Base-by-base conservation (phyloP, 2,329 filamentous ascomycete species). In the Colletotrichum incanum region DNA sequence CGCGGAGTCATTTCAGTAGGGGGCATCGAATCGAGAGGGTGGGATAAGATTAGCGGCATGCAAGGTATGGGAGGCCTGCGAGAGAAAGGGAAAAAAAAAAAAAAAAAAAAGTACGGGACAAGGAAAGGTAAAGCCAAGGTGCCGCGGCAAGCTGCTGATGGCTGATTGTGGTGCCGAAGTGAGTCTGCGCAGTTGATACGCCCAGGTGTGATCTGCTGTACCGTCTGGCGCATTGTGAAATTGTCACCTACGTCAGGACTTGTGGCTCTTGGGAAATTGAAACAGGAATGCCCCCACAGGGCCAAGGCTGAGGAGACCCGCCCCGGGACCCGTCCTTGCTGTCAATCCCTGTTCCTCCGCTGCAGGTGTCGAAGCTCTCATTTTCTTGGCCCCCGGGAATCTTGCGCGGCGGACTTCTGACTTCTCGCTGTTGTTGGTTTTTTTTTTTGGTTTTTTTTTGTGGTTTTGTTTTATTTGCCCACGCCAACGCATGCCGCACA, bases 191-290 rank as follows among this genome's bases (percentile, higher is more conserved):
- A 47, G 67, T 59, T 31, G 47, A 66, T 52, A 39, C 54, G 67
- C 14, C 60, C 58, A 26, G 50, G 49, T 39, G 16, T 55, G 55
- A 37, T 7, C 47, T 62, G 56, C 12, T 49, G 23, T 5, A 12
- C 23, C 23, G 52, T 60, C 39, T 47, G 43, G 26, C 37, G 62
- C 14, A 18, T 54, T 39, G n/a, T 61, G n/a, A 64, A 37, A 63
- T 59, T 69, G 65, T 64, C 59, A 60, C 60, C 69, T 72, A 72
- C 69, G 69, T 72, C 65, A 72, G 69, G 65, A 60, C 59, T 63
- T 64, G 65, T 65, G 59, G 69, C 60, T 50, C 56, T 56, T 43
- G 50, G 65, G 67, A 72, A 65, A 62, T 62, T 72, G 59, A 69
- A 65, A 72, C 58, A 69, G 54, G 65, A 64, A 64, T 58, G 59